Conservation (phyloP, 1,139 yeast species). For the Geotrichum carabidarum region DNA sequence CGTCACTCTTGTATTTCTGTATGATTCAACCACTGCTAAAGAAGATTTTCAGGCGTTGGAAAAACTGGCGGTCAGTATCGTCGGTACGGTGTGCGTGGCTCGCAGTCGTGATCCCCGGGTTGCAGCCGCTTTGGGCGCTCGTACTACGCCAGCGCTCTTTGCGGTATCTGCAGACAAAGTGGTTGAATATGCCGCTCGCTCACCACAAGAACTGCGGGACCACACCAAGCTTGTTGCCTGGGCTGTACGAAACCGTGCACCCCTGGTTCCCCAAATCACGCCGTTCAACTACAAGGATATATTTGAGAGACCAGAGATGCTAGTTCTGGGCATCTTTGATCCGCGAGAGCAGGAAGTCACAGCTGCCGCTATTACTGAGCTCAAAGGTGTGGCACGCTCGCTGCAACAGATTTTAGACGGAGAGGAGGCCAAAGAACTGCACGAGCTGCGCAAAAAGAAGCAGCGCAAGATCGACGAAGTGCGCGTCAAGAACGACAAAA, state of each 20-base stretch:
- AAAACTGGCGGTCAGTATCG: conserved; percentile 34
- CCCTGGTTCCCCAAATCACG: conserved; percentile 38
- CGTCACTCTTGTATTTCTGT: conserved; percentile 37
- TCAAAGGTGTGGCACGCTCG: conserved; percentile 34
- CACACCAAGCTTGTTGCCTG: conserved; percentile 31
- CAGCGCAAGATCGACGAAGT: conserved; percentile 37
- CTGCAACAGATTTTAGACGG: conserved; percentile 28
- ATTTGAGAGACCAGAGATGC: conserved; percentile 29
- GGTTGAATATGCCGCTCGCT: conserved; percentile 30
- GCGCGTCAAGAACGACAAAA: conserved; percentile 33
- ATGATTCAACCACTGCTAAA: conserved; percentile 37
- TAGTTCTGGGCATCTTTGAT: conserved; percentile 36
- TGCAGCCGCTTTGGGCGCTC: conserved; percentile 31
- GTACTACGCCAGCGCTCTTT: conserved; percentile 34
- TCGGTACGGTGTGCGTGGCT: conserved; percentile 36
- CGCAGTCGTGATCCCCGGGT: conserved; percentile 34
- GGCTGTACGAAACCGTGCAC: conserved; percentile 37
- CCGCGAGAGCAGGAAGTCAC: conserved; percentile 31
- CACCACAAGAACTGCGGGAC: conserved; percentile 37
- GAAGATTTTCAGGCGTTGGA: conserved; percentile 42
- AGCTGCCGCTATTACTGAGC: conserved; percentile 30
- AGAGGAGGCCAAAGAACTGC: conserved; percentile 30
- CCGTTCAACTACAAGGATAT: conserved; percentile 36
- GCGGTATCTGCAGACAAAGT: conserved; percentile 33
- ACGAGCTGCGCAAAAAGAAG: conserved; percentile 34